These are phyloP conservation scores for Mitragyna speciosa DNA, from an alignment of 257 asterid species.

Conservation along the genomic window DNA sequence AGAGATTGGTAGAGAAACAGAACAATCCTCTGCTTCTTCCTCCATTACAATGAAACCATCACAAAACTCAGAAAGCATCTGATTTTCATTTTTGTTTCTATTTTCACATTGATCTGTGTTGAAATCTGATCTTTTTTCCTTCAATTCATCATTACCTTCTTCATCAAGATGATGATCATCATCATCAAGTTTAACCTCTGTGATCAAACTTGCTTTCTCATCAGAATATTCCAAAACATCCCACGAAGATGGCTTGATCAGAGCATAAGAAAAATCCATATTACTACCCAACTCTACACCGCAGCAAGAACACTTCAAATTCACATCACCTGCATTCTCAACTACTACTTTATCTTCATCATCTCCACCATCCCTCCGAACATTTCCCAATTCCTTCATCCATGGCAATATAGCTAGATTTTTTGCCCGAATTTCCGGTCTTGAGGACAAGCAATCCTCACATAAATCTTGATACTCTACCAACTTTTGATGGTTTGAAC, in stretches of 20 bases:
- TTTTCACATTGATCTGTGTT: slow-evolving; percentile 13
- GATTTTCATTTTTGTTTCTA: slow-evolving; percentile 25
- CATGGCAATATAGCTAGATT: slow-evolving; percentile 32
- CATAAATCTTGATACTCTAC: slow-evolving; percentile 63
- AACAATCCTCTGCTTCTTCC: slow-evolving; percentile 19
- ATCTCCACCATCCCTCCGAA: slow-evolving; percentile 26
- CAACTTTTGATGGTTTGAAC: slow-evolving; percentile 63
- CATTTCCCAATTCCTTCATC: slow-evolving; percentile 40
- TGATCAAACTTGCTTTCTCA: slow-evolving; percentile 24
- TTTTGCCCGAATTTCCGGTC: slow-evolving; percentile 39
- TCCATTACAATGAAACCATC: slow-evolving; percentile 12
- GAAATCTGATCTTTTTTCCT: slow-evolving; percentile 21
- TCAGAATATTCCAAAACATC: slow-evolving; percentile 56
- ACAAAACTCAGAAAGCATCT: slow-evolving; percentile 23
- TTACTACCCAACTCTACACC: slow-evolving; percentile 40
- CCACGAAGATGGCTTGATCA: slow-evolving; percentile 72
- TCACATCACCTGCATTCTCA: slow-evolving; percentile 45
- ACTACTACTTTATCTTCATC: slow-evolving; percentile 22
- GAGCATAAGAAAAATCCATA: slow-evolving; percentile 41
- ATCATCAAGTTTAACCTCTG: slow-evolving; percentile 23
- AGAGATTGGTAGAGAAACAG: slow-evolving; percentile 6
- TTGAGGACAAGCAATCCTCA: slow-evolving; percentile 73
- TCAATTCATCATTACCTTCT: slow-evolving; percentile 14
- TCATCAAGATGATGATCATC: slow-evolving; percentile 12
- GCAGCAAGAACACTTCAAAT: slow-evolving; percentile 75